These are phyloP conservation scores for Podospora australis DNA, from an alignment of 495 filamentous ascomycete species.

Conservation along the genomic window DNA sequence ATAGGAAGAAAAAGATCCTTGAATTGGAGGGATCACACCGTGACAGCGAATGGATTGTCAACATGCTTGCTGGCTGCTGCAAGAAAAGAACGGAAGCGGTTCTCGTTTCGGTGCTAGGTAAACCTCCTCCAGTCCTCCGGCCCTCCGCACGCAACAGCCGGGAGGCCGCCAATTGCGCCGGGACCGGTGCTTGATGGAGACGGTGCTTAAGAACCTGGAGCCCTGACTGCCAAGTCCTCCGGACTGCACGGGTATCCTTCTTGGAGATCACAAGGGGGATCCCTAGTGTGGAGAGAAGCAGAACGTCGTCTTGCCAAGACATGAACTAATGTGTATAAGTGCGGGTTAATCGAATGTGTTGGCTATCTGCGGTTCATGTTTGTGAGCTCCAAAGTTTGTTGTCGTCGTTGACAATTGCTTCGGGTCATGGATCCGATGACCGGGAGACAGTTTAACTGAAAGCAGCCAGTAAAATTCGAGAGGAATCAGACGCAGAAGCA, in stretches of 20 bases:
- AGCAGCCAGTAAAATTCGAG: too few relatives aligned
- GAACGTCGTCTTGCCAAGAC: slow-evolving; percentile 7
- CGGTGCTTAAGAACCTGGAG: slow-evolving; percentile 13
- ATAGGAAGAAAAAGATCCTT: too few relatives aligned
- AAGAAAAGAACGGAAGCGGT: background rate
- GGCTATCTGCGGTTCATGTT: too few relatives aligned
- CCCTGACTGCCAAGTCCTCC: slow-evolving; percentile 11
- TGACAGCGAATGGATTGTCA: too few relatives aligned
- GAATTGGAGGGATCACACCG: too few relatives aligned
- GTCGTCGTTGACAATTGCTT: too few relatives aligned
- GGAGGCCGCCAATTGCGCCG: slow-evolving; percentile 19
- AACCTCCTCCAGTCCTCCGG: background rate
- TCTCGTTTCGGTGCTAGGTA: background rate
- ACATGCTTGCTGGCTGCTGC: background rate
- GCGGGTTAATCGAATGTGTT: background rate
- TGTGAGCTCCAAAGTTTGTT: too few relatives aligned
- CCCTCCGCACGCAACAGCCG: slow-evolving; percentile 6
- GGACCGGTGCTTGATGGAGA: slow-evolving; percentile 2
- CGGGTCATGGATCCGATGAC: too few relatives aligned
- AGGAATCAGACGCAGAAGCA: too few relatives aligned
- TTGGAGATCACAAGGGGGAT: slow-evolving; percentile 5
- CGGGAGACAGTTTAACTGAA: too few relatives aligned
- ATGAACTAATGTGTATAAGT: background rate
- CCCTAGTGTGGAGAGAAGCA: background rate
- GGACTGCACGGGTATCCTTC: background rate